Evolutionary conservation across 1,284 basidiomycete species (phyloP), one percentile per base, ranked within the genome.

Genomic region (Trichosporon inkin): DNA sequence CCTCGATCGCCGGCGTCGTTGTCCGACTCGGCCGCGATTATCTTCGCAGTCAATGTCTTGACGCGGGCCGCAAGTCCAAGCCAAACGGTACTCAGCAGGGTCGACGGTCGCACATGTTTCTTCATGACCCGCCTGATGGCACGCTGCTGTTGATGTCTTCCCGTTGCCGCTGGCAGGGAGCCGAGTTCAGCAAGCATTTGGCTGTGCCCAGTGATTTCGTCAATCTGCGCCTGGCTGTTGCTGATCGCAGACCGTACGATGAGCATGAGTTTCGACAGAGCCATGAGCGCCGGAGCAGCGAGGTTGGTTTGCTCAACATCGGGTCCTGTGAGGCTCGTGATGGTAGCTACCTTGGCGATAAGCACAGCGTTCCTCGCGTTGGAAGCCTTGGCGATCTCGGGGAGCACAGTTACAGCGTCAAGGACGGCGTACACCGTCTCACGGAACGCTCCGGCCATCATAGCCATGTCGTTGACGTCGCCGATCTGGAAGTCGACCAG

Each of bases 131-230:
- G 65, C n/a, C 75, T 53, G 40, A 77, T 68, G 32, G 69, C 68
- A 0, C 74, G 63, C 49, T 75, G 74, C 53, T 74, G 74, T 57
- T 75, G 74, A 49, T 77, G 72, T 16, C 75, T 70, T 6, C 74
- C 74, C 62, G 61, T 58, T n/a, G 67, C 65, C 0, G 75, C 67
- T 8, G 74, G 69, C 13, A 57, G 59, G 16, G 64, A 58, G 10
- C 57, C 63, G 13, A 76, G 55, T 13, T 64, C 65, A 0, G 71
- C 65, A 8, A 74, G 66, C 57, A 68, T 60, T n/a, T 53, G 56
- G 56, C 58, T 61, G 53, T 65, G 62, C 11, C 37, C 22, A 0
- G 60, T 58, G n/a, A 63, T 64, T 37, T 63, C 60, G 37, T 62
- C 57, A 35, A 55, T 39, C 47, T 59, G 54, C 2, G 61, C 34